phyloP scores from a whole-genome alignment of 805 yeast species.

The Ascoidea rubescens region DNA sequence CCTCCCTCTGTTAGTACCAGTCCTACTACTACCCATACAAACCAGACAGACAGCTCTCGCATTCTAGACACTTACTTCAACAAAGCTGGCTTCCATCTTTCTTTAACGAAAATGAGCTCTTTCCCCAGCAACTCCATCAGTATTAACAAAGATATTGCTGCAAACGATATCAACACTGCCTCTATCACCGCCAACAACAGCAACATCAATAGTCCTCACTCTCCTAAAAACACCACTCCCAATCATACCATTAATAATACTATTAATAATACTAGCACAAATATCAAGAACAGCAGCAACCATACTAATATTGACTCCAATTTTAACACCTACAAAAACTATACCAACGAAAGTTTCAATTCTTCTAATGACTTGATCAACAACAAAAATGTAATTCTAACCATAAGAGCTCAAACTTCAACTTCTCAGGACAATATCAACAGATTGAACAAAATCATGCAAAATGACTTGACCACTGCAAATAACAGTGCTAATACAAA shows the following conservation, averaged over 20 bases:
- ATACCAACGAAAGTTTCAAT: too few species aligned
- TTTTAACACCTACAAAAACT: too few species aligned
- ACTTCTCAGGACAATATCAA: not conserved
- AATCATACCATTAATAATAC: not conserved
- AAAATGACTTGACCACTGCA: too few species aligned
- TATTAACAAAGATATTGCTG: too few species aligned
- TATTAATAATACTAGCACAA: not conserved
- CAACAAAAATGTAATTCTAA: not conserved
- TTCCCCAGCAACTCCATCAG: not conserved
- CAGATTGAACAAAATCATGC: not conserved
- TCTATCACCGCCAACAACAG: too few species aligned
- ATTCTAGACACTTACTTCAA: too few species aligned
- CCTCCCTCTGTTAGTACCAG: too few species aligned
- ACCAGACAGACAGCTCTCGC: too few species aligned
- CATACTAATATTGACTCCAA: too few species aligned
- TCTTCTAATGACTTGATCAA: not conserved
- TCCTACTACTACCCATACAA: too few species aligned
- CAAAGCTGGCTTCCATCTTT: conserved; percentile 1
- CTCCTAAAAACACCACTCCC: not conserved
- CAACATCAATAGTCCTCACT: conserved; percentile 5
- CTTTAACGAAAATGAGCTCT: not conserved
- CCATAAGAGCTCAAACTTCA: not conserved
- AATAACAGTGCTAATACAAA: not conserved
- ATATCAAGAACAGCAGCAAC: not conserved
- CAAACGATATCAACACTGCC: too few species aligned